These are phyloP conservation scores for Quambalaria eucalypti DNA, from an alignment of 1,284 basidiomycete genomes.

Conservation along the genomic window DNA sequence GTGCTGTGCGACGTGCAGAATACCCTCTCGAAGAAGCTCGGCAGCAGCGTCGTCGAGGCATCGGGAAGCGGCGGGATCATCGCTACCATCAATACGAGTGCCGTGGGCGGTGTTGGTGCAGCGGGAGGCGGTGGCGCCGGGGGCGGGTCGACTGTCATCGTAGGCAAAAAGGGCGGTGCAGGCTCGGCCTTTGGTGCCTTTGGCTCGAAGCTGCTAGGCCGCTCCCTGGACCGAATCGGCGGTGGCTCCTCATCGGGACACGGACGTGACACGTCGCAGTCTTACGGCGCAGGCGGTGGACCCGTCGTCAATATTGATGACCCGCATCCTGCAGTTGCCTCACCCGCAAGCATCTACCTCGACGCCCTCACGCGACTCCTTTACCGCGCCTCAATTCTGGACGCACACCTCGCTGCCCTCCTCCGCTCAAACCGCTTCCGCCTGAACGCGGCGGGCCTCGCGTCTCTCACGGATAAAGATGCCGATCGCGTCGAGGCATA, in stretches of 20 bases:
- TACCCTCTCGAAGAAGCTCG: constrained; percentile 66
- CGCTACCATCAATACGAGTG: not conserved
- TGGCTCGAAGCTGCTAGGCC: constrained; percentile 73
- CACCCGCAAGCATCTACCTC: constrained; percentile 75
- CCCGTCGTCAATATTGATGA: constrained; percentile 64
- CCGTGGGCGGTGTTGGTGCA: too few relatives aligned
- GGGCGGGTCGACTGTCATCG: too few relatives aligned
- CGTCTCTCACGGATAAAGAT: not conserved
- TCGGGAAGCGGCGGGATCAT: too few relatives aligned
- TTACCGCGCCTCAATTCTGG: constrained; percentile 62
- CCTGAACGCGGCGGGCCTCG: not conserved
- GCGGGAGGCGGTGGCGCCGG: not conserved
- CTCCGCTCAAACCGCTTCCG: not conserved
- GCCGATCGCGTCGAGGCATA: constrained; percentile 6
- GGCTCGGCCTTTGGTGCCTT: constrained; percentile 39
- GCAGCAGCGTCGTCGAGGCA: constrained; percentile 36
- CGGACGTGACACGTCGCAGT: too few relatives aligned
- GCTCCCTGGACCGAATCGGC: constrained; percentile 79
- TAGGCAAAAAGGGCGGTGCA: not conserved
- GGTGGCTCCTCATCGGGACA: constrained; percentile 57
- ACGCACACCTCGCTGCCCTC: constrained; percentile 20
- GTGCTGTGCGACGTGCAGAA: constrained; percentile 64
- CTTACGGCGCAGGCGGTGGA: constrained; percentile 52
- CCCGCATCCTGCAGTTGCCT: too few relatives aligned
- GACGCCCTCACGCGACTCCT: constrained; percentile 69